A percentile compares a stretch with the other conserved stretches of the same genome.
Evolutionary conservation across 2,329 filamentous ascomycete genomes (phyloP).

Genomic region (Penicillium paneum): DNA sequence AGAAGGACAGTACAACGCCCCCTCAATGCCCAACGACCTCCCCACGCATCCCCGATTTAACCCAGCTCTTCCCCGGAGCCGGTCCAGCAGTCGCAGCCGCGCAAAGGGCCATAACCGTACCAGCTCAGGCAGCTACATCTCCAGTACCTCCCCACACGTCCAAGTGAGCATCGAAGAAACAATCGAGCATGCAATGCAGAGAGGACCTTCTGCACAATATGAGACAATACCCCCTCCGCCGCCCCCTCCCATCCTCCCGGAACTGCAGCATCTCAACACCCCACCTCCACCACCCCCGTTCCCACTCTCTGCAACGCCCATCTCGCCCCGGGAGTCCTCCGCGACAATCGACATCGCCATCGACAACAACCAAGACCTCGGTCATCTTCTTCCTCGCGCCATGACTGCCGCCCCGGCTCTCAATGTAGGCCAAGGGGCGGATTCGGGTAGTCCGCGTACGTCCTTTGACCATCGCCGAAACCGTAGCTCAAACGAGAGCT

Average conservation of each 20-base stretch:
- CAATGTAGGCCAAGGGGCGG: conserved; percentile 14
- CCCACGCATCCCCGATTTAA: conserved; percentile 43
- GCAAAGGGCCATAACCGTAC: conserved; percentile 31
- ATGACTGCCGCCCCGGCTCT: conserved; percentile 37
- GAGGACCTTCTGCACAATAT: conserved; percentile 11
- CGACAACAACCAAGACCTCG: conserved; percentile 41
- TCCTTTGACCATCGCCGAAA: conserved; percentile 52
- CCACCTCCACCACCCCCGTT: conserved; percentile 53
- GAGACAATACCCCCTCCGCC: conserved; percentile 23
- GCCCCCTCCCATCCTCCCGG: conserved; percentile 51
- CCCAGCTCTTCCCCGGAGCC: conserved; percentile 39
- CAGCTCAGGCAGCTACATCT: conserved; percentile 24
- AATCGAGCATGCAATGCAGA: conserved; percentile 39
- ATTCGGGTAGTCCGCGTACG: conserved; percentile 36
- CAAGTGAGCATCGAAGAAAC: conserved; percentile 56
- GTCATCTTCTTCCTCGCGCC: conserved; percentile 34
- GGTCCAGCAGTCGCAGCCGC: conserved; percentile 41
- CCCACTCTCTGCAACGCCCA: conserved; percentile 29
- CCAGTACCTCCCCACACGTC: conserved; percentile 37
- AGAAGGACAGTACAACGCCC: conserved; percentile 22
- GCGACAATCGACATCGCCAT: conserved; percentile 43
- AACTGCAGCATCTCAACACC: conserved; percentile 58
- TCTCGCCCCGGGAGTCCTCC: conserved; percentile 36
- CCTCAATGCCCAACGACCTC: conserved; percentile 30
- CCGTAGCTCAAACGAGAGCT: conserved; percentile 56